Evolutionary conservation across 2,329 filamentous ascomycete genomes (phyloP), one percentile per base, ranked within the genome.

Genomic region (Aspergillus udagawae): DNA sequence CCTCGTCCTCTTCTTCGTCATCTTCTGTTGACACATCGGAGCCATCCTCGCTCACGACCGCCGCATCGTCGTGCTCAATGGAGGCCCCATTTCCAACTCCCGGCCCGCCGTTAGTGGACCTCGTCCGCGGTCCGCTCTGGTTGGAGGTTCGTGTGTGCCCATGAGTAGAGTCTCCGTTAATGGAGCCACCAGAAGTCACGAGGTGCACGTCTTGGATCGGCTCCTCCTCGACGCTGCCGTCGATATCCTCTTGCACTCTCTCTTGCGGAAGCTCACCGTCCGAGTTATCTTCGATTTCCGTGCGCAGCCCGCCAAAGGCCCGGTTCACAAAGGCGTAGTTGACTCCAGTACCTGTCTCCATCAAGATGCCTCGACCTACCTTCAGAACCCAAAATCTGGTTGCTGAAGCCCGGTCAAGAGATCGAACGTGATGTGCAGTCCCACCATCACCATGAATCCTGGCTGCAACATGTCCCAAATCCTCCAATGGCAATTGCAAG

Each of bases 281-380:
- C 7, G 65, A 62, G 28, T 70, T 68, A 28, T 75, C 69, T 38
- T 68, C 70, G 44, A 80, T 64, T 1, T 73, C 70, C 12, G 78
- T 74, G 5, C 80, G 80, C n/a, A 82, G 68, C 0, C 85, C 86
- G 32, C 85, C 85, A 70, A 86, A 88, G 3, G 84, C 83, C 32
- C 79, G 78, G 65, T 86, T 84, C 21, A 86, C 80, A 60, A 80
- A 80, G 17, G 77, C 74, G 68, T 82, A 86, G 45, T 82, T 81
- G 49, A 88, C 75, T 2, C 77, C 79, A 59, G 80, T 79, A 0
- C 78, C 80, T 21, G 81, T 80, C 63, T 82, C 82, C 75, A 85
- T 79, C 49, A 89, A 67, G 1, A 88, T 63, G 0, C 84, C 83
- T 55, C 85, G 77, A 1, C 81, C 83, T 17, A 88, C 82, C 54